A percentile compares a stretch with the other conserved stretches of the same genome.
These are phyloP conservation scores for Lathyrus oleraceus DNA, from an alignment of 306 rosid species.

Conservation along the genomic window DNA sequence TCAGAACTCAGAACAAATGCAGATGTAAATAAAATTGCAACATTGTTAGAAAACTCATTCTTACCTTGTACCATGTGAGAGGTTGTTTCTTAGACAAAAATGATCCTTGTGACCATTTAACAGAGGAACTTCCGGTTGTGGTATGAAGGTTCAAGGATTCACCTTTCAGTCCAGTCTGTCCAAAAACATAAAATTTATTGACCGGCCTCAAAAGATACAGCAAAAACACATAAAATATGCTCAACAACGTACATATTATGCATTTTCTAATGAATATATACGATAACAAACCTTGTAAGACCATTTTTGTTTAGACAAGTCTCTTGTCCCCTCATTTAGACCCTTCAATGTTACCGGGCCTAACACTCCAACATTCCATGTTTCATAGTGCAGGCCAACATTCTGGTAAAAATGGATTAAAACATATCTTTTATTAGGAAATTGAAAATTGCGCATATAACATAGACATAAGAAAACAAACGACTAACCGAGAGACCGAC, in stretches of 20 bases:
- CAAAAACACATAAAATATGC: not conserved
- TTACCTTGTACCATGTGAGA: constrained; percentile 95
- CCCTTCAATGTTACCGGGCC: constrained; percentile 77
- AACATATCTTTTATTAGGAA: not conserved
- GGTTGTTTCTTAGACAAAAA: constrained; percentile 50
- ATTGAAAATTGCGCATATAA: constrained; percentile 14
- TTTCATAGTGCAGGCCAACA: constrained; percentile 78
- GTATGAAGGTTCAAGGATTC: constrained; percentile 62
- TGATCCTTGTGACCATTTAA: constrained; percentile 58
- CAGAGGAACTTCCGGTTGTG: constrained; percentile 47
- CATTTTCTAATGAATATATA: no score
- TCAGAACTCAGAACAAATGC: constrained; percentile 1
- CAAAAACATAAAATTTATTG: constrained; percentile 27
- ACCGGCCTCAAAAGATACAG: not conserved
- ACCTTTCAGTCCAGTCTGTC: constrained; percentile 84
- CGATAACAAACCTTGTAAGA: constrained; percentile 73
- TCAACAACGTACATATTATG: not conserved
- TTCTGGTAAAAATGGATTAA: constrained; percentile 54
- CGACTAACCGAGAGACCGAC: constrained; percentile 93
- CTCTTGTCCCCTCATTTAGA: constrained; percentile 65
- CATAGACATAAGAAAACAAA: constrained; percentile 9
- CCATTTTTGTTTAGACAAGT: constrained; percentile 83
- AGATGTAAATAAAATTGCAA: not conserved
- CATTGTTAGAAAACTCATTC: constrained; percentile 14
- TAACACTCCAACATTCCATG: constrained; percentile 64